Percentiles rank a stretch among this genome's conserved stretches.
Conservation (phyloP, 805 yeast species). For the Wickerhamomyces canadensis region DNA sequence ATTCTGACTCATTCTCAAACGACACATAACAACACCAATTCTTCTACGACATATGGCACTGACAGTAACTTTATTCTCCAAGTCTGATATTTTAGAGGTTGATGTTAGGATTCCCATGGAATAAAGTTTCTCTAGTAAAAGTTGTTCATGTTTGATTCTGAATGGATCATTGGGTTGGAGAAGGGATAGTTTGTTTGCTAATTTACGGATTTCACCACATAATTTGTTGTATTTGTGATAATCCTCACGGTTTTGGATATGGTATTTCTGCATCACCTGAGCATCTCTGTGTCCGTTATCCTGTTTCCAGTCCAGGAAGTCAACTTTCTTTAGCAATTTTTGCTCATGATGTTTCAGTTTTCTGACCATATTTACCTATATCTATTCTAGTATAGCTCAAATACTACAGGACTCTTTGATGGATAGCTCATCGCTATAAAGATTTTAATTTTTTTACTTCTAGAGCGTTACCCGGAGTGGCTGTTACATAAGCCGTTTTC, state of each 20-base stretch:
- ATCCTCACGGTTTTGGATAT: constrained; percentile 91
- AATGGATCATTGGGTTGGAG: constrained; percentile 84
- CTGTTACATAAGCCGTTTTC: too few relatives aligned
- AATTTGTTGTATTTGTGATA: constrained; percentile 89
- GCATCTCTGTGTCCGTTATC: constrained; percentile 93
- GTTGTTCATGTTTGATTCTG: constrained; percentile 82
- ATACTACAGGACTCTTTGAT: too few relatives aligned
- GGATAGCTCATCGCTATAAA: too few relatives aligned
- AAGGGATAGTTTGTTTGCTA: constrained; percentile 81
- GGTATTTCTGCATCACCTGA: constrained; percentile 94
- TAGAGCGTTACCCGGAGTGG: too few relatives aligned
- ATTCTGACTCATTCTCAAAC: constrained; percentile 89
- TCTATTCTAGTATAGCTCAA: not conserved
- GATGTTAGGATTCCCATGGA: constrained; percentile 85
- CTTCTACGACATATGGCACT: constrained; percentile 90
- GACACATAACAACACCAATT: constrained; percentile 90
- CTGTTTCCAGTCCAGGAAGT: constrained; percentile 95
- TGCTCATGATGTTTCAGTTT: constrained; percentile 91
- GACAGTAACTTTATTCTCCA: constrained; percentile 89
- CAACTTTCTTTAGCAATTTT: constrained; percentile 90
- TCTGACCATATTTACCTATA: constrained; percentile 56
- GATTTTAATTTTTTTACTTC: not conserved
- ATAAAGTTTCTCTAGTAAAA: constrained; percentile 80
- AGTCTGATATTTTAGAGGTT: constrained; percentile 84
- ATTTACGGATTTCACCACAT: constrained; percentile 85